Conservation (phyloP, 192 early-diverging fungal species). For the Dispira simplex region DNA sequence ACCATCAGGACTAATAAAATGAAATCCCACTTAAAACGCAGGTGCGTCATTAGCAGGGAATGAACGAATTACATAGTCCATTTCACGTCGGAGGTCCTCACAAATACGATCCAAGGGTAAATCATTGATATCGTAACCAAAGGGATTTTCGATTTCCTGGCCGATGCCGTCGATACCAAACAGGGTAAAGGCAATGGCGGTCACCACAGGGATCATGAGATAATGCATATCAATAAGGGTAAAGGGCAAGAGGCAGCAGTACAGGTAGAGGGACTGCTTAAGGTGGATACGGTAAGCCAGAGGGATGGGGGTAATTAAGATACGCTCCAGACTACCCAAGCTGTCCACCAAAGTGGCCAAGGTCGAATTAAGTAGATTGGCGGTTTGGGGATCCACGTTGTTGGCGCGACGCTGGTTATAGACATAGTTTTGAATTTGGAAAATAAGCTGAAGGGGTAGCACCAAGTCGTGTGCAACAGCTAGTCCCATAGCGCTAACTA, state of each 20-base stretch:
- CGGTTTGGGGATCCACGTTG: constrained; percentile 26
- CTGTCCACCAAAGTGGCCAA: constrained; percentile 35
- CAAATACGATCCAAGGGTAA: constrained; percentile 34
- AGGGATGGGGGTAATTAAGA: constrained; percentile 60
- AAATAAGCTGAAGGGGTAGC: constrained; percentile 39
- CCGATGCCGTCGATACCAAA: constrained; percentile 36
- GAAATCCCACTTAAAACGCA: background rate
- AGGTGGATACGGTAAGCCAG: constrained; percentile 59
- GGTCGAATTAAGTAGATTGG: constrained; percentile 29
- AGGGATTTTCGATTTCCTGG: constrained; percentile 30
- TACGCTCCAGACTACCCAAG: constrained; percentile 46
- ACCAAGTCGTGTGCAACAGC: background rate
- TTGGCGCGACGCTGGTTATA: constrained; percentile 18
- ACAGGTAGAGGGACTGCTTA: constrained; percentile 60
- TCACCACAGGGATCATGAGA: constrained; percentile 22
- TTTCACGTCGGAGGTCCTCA: constrained; percentile 32
- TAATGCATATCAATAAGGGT: constrained; percentile 6
- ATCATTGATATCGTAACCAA: constrained; percentile 39
- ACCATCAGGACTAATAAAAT: too few relatives aligned
- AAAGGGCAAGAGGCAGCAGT: constrained; percentile 23
- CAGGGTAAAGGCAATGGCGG: constrained; percentile 25
- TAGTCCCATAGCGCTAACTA: background rate
- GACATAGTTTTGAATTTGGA: constrained; percentile 40
- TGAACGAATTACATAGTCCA: constrained; percentile 30
- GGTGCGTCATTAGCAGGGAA: background rate